Evolutionary conservation across 768 basidiomycete species (phyloP).

Genomic region (Trametes meyenii): DNA sequence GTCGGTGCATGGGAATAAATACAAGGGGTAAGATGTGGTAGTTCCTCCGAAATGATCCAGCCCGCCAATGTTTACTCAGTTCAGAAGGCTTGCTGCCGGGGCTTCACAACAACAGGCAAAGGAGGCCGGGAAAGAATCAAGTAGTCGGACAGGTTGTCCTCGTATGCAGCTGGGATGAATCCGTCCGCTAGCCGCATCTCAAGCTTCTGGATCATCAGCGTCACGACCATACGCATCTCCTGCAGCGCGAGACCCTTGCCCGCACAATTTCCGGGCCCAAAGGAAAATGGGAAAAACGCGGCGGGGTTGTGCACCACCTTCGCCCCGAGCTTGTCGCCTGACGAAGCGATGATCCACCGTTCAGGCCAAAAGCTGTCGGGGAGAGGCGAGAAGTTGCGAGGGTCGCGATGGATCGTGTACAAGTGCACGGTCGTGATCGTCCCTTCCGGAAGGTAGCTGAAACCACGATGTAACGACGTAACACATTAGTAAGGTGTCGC

Average conservation of each 20-base stretch:
- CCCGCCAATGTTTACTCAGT: background rate
- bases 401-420: slow-evolving; percentile 47
- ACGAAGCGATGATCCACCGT: slow-evolving; percentile 41
- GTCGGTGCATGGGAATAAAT: too few relatives aligned
- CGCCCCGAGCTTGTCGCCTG: slow-evolving; percentile 2
- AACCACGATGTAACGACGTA: background rate
- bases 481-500: background rate
- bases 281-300: slow-evolving; percentile 46
- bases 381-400: slow-evolving; percentile 47
- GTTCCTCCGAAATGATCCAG: background rate
- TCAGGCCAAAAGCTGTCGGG: slow-evolving; percentile 47
- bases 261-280: slow-evolving; percentile 54
- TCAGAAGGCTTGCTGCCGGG: background rate
- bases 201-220: slow-evolving; percentile 32
- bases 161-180: slow-evolving; percentile 13
- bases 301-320: slow-evolving; percentile 16
- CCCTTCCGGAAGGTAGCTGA: slow-evolving; percentile 47
- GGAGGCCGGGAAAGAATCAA: slow-evolving; percentile 17
- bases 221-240: slow-evolving; percentile 39
- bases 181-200: slow-evolving; percentile 23
- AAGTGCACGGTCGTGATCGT: slow-evolving; percentile 40
- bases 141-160: slow-evolving; percentile 13
- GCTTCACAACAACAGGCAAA: slow-evolving; percentile 14
- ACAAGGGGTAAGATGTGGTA: background rate
- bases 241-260: slow-evolving; percentile 47